These are phyloP conservation scores for Capsicum pubescens DNA, from an alignment of 257 asterid genomes.

Conservation along the genomic window DNA sequence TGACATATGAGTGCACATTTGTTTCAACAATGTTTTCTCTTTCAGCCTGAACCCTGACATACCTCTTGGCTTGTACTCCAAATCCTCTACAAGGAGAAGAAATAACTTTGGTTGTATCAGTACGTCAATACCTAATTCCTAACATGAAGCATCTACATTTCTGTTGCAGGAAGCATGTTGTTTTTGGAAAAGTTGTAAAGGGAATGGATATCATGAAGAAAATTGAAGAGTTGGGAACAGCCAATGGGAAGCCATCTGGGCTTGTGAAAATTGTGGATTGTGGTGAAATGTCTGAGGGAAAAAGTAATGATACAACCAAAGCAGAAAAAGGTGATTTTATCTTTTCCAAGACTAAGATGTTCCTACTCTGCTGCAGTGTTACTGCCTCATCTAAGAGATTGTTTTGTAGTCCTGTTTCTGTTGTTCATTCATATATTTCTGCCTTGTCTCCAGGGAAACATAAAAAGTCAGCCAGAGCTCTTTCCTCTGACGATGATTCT, in stretches of 20 bases:
- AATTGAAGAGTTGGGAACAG: constrained; percentile 80
- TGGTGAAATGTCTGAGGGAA: constrained; percentile 64
- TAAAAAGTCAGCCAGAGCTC: constrained; percentile 49
- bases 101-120: not conserved
- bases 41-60: not conserved
- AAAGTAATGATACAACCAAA: constrained; percentile 40
- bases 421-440: constrained; percentile 12
- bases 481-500: constrained; percentile 53
- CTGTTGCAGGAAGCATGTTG: constrained; percentile 86
- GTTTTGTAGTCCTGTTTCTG: constrained; percentile 18
- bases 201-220: constrained; percentile 85
- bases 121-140: constrained; percentile 20
- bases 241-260: constrained; percentile 68
- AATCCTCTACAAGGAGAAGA: not conserved
- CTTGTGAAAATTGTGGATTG: constrained; percentile 77
- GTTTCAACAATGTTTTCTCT: not conserved
- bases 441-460: constrained; percentile 51
- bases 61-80: not conserved
- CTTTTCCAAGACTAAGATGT: not conserved
- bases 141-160: constrained; percentile 6
- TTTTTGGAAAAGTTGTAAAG: constrained; percentile 90
- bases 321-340: constrained; percentile 64
- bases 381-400: not conserved
- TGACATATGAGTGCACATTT: not conserved
- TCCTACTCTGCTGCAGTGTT: constrained; percentile 25